Percentiles rank a stretch among this genome's conserved stretches.
Evolutionary conservation across 805 yeast genomes (phyloP).

Genomic region (Yarrowia divulgata): DNA sequence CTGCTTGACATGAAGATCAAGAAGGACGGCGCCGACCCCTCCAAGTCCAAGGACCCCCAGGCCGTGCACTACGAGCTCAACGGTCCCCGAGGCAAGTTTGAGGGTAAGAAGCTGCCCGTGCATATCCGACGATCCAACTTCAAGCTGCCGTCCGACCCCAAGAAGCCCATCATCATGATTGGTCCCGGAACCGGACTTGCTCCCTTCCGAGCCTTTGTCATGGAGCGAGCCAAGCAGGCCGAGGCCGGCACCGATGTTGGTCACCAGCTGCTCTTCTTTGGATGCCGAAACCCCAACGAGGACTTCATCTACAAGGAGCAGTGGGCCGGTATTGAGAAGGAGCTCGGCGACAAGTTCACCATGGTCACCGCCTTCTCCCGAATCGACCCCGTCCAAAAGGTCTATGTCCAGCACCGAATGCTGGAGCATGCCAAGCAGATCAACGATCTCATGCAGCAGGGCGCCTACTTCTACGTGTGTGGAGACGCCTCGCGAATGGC

Average conservation of each 20-base stretch:
- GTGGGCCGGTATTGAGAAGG: conserved; percentile 58
- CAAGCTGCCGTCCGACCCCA: conserved; percentile 86
- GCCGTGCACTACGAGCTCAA: conserved; percentile 68
- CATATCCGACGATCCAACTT: conserved; percentile 95
- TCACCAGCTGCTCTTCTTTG: conserved; percentile 78
- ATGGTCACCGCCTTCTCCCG: conserved; percentile 88
- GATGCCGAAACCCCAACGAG: conserved; percentile 79
- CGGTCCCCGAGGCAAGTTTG: conserved; percentile 79
- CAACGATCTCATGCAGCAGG: conserved; percentile 62
- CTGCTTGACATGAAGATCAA: conserved; percentile 71
- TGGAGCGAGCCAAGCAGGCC: conserved; percentile 76
- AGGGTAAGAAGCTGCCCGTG: conserved; percentile 72
- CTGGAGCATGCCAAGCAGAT: conserved; percentile 56
- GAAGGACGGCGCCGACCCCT: conserved; percentile 57
- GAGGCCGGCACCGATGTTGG: conserved; percentile 67
- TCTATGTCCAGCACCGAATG: conserved; percentile 86
- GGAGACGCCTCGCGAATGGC: conserved; percentile 98
- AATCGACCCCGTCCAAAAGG: conserved; percentile 61
- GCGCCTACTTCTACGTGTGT: conserved; percentile 93
- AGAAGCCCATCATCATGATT: conserved; percentile 84
- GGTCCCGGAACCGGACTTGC: conserved; percentile 99
- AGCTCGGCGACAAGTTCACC: conserved; percentile 46
- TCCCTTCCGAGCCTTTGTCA: conserved; percentile 93
- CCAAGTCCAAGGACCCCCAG: conserved; percentile 49
- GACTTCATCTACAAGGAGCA: conserved; percentile 89